These are phyloP conservation scores for Leccinum incarnatum DNA, from an alignment of 768 basidiomycete species.

Conservation along the genomic window DNA sequence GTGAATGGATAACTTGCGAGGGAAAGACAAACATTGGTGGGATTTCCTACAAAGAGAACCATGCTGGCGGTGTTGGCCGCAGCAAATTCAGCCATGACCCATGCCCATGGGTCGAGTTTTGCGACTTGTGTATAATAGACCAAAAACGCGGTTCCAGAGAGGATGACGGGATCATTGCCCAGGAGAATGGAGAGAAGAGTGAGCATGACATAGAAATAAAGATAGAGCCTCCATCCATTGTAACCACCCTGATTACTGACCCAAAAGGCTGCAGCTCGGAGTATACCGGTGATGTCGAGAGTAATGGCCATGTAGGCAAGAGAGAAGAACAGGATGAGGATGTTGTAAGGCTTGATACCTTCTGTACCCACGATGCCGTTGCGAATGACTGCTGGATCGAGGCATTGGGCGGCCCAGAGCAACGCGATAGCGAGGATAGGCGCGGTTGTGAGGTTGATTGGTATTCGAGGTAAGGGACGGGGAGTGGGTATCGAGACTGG, in stretches of 20 bases:
- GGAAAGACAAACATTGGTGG: constrained; percentile 62
- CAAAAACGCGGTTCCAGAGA: constrained; percentile 88
- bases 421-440: constrained; percentile 52
- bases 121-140: constrained; percentile 78
- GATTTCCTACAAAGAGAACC: constrained; percentile 82
- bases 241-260: constrained; percentile 78
- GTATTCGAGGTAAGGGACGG: constrained; percentile 33
- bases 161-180: constrained; percentile 94
- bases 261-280: constrained; percentile 86
- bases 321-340: constrained; percentile 89
- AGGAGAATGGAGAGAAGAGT: constrained; percentile 71
- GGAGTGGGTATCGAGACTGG: constrained; percentile 42
- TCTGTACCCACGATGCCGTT: constrained; percentile 78
- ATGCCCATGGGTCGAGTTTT: constrained; percentile 50
- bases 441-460: constrained; percentile 51
- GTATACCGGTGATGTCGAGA: constrained; percentile 82
- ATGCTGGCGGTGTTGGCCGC: constrained; percentile 78
- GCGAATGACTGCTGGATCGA: constrained; percentile 49
- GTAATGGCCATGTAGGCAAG: constrained; percentile 93
- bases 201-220: constrained; percentile 68
- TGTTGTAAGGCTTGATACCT: constrained; percentile 86
- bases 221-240: constrained; percentile 66
- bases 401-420: constrained; percentile 54
- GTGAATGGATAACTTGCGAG: not conserved
- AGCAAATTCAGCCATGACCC: constrained; percentile 75